Evolutionary conservation across 352 stramenopile genomes (phyloP).

Genomic region (Phytopythium aichiense): DNA sequence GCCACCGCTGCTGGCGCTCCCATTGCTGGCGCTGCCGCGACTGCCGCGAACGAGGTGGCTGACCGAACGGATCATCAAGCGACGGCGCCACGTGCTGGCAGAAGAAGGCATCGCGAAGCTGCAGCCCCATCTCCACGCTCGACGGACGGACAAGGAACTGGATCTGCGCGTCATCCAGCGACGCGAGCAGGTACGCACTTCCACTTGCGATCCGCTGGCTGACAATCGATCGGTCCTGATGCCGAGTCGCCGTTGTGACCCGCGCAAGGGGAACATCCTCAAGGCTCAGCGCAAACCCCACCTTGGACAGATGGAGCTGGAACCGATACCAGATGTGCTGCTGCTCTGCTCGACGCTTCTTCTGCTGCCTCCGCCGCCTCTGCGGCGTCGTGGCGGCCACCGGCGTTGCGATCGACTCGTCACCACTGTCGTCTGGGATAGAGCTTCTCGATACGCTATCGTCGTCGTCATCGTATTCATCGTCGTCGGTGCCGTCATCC

Average conservation of each 20-base stretch:
- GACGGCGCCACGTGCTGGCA: constrained; percentile 25
- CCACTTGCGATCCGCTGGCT: constrained; percentile 6
- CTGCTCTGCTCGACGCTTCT: constrained; percentile 29
- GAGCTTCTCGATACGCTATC: constrained; percentile 16
- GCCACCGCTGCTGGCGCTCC: constrained; percentile 12
- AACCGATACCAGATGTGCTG: constrained; percentile 83
- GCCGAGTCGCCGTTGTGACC: background rate
- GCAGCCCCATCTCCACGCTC: constrained; percentile 63
- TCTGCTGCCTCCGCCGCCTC: constrained; percentile 4
- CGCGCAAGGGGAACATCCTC: constrained; percentile 22
- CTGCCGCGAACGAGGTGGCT: background rate
- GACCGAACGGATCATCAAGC: constrained; percentile 9
- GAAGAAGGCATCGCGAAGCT: constrained; percentile 69
- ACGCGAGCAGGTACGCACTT: constrained; percentile 33
- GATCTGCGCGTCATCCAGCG: constrained; percentile 63
- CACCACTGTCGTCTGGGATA: constrained; percentile 6
- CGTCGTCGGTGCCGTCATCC: constrained; percentile 15
- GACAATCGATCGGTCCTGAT: background rate
- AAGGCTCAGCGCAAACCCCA: constrained; percentile 46
- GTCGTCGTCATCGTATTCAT: constrained; percentile 11
- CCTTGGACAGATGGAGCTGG: constrained; percentile 51
- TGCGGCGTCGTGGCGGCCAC: constrained; percentile 14
- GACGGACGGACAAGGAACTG: constrained; percentile 64
- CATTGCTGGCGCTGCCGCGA: constrained; percentile 5
- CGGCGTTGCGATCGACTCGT: background rate